These are phyloP conservation scores for Geotrichum aggregatum DNA, from an alignment of 1,139 yeast genomes.

Conservation along the genomic window DNA sequence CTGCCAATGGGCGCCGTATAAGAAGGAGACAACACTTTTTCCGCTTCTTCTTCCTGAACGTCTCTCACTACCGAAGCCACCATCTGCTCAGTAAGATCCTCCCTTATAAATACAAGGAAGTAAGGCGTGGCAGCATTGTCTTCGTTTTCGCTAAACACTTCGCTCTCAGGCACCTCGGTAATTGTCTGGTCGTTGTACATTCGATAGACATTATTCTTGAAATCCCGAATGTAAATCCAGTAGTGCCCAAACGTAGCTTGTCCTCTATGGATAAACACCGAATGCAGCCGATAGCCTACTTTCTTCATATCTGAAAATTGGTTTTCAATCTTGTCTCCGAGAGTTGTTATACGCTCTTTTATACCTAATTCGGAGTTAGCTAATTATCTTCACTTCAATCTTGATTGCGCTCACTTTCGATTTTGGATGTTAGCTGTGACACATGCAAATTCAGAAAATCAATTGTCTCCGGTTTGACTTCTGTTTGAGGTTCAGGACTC, in stretches of 20 bases:
- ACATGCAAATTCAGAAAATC: conserved; percentile 36
- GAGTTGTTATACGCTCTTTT: conserved; percentile 22
- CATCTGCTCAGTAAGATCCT: conserved; percentile 53
- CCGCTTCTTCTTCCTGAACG: conserved; percentile 10
- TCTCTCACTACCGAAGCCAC: conserved; percentile 52
- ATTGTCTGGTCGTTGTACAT: conserved; percentile 92
- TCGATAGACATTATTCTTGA: conserved; percentile 61
- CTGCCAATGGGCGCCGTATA: not conserved
- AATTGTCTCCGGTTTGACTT: conserved; percentile 22
- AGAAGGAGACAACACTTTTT: not conserved
- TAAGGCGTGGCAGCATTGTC: conserved; percentile 90
- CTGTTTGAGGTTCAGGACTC: conserved; percentile 16
- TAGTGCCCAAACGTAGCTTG: conserved; percentile 96
- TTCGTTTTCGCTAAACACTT: conserved; percentile 55
- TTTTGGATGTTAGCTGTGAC: conserved; percentile 21
- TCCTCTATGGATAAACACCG: conserved; percentile 91
- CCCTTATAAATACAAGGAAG: conserved; percentile 76
- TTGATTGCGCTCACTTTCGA: not conserved
- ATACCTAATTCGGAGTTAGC: not conserved
- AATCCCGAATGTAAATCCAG: conserved; percentile 88
- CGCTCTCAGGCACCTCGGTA: conserved; percentile 68
- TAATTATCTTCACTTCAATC: not conserved
- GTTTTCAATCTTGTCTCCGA: conserved; percentile 48
- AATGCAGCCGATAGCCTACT: conserved; percentile 78
- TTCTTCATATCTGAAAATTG: conserved; percentile 60